These are phyloP conservation scores for Neurospora cerealis DNA, from an alignment of 495 filamentous ascomycete species.

Conservation along the genomic window DNA sequence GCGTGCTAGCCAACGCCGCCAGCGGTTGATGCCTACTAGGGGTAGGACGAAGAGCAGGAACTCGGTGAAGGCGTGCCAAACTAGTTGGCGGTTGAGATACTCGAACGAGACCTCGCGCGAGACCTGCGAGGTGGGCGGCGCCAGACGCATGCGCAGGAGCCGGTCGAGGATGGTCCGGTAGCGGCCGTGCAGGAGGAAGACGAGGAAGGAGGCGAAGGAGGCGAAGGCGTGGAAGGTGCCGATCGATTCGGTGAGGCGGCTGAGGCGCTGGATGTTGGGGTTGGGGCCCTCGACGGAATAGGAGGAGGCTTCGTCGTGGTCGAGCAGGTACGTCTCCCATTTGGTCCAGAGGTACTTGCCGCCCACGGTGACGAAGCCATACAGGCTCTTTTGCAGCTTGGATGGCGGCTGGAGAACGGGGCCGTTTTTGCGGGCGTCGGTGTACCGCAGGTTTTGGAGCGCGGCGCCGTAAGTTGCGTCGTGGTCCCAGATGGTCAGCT, in stretches of 20 bases:
- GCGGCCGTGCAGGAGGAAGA: slow-evolving; percentile 81
- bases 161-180: slow-evolving; percentile 90
- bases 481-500: slow-evolving; percentile 93
- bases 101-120: slow-evolving; percentile 90
- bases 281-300: slow-evolving; percentile 43
- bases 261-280: slow-evolving; percentile 45
- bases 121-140: slow-evolving; percentile 70
- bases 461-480: slow-evolving; percentile 89
- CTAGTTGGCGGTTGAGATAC: slow-evolving; percentile 93
- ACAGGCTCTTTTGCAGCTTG: slow-evolving; percentile 70
- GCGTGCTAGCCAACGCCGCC: slow-evolving; percentile 80
- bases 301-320: slow-evolving; percentile 48
- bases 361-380: slow-evolving; percentile 76
- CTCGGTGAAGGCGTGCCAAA: slow-evolving; percentile 98
- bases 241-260: slow-evolving; percentile 54
- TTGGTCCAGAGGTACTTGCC: slow-evolving; percentile 83
- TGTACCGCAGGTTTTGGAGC: slow-evolving; percentile 82
- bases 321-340: slow-evolving; percentile 80
- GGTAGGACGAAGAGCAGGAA: slow-evolving; percentile 94
- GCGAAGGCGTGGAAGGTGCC: slow-evolving; percentile 69
- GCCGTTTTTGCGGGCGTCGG: slow-evolving; percentile 64
- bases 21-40: slow-evolving; percentile 83
- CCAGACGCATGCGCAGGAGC: slow-evolving; percentile 73
- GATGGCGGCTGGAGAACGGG: slow-evolving; percentile 51
- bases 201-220: slow-evolving; percentile 73